Percentiles rank a stretch among this genome's conserved stretches.
These are phyloP conservation scores for Venturia oleaginea DNA, from an alignment of 2,329 filamentous ascomycete species.

Conservation along the genomic window DNA sequence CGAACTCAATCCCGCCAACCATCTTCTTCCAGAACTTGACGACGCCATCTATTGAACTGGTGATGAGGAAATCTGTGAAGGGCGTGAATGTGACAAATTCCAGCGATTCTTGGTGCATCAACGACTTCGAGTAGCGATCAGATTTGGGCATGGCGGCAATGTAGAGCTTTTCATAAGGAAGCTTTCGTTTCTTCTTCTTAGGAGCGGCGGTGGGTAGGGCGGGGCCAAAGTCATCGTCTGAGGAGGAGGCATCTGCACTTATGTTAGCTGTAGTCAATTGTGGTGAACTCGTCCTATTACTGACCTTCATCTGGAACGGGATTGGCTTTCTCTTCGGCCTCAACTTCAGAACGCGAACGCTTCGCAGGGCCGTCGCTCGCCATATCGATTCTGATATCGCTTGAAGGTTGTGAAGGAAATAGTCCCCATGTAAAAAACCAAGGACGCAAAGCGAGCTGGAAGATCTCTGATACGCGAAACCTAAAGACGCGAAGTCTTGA, in stretches of 20 bases:
- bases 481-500: background rate
- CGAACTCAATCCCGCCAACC: slow-evolving; percentile 83
- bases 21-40: slow-evolving; percentile 99
- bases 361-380: background rate
- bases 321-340: slow-evolving; percentile 1
- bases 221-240: slow-evolving; percentile 82
- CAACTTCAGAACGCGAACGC: background rate
- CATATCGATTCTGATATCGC: background rate
- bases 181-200: slow-evolving; percentile 82
- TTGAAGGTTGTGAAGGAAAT: too few species aligned
- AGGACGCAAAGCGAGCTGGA: background rate
- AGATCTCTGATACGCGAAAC: background rate
- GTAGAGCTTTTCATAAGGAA: slow-evolving; percentile 93
- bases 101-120: slow-evolving; percentile 97
- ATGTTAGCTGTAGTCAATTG: background rate
- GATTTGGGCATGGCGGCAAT: slow-evolving; percentile 78
- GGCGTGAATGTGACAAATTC: slow-evolving; percentile 83
- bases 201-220: slow-evolving; percentile 71
- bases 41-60: slow-evolving; percentile 85
- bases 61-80: slow-evolving; percentile 89
- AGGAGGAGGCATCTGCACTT: slow-evolving; percentile 47
- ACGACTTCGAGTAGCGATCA: slow-evolving; percentile 78
- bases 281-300: background rate
- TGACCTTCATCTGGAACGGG: background rate
- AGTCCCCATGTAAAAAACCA: background rate